Conservation (phyloP, 1,139 yeast genomes). For the Wickerhamomyces sp. region DNA sequence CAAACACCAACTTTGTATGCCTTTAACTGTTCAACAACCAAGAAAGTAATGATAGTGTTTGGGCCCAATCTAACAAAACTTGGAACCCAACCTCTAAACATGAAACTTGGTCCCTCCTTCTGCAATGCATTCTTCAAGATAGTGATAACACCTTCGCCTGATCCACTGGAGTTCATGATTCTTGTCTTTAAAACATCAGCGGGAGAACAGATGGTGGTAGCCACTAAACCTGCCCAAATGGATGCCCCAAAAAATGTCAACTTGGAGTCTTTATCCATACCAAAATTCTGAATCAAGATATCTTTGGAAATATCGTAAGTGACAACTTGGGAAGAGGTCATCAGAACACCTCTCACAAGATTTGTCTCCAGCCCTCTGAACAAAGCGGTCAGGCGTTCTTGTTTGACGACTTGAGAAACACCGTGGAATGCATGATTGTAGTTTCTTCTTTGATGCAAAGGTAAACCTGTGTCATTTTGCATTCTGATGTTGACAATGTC, state of each 20-base stretch:
- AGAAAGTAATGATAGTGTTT: conserved; percentile 79
- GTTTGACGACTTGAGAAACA: conserved; percentile 47
- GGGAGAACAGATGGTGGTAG: conserved; percentile 88
- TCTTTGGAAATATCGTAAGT: conserved; percentile 77
- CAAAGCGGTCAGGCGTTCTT: conserved; percentile 58
- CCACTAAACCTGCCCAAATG: conserved; percentile 75
- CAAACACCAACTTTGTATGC: conserved; percentile 50
- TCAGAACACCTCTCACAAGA: conserved; percentile 71
- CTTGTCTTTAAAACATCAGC: conserved; percentile 89
- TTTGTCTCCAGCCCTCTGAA: conserved; percentile 78
- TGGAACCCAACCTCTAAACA: conserved; percentile 91
- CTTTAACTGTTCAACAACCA: conserved; percentile 74
- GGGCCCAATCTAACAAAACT: conserved; percentile 85
- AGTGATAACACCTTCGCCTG: conserved; percentile 41
- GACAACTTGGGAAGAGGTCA: conserved; percentile 91
- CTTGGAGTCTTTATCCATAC: conserved; percentile 56
- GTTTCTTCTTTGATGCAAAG: conserved; percentile 60
- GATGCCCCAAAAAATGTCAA: conserved; percentile 77
- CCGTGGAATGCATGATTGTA: conserved; percentile 82
- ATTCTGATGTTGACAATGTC: conserved; percentile 85
- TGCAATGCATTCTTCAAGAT: conserved; percentile 54
- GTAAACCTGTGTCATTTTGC: conserved; percentile 81
- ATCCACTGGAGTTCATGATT: conserved; percentile 65
- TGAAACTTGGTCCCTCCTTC: conserved; percentile 68
- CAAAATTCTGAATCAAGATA: conserved; percentile 44